Evolutionary conservation across 1,284 basidiomycete genomes (phyloP), one percentile per base, ranked within the genome.

Genomic region (Neolentinus lepideus): DNA sequence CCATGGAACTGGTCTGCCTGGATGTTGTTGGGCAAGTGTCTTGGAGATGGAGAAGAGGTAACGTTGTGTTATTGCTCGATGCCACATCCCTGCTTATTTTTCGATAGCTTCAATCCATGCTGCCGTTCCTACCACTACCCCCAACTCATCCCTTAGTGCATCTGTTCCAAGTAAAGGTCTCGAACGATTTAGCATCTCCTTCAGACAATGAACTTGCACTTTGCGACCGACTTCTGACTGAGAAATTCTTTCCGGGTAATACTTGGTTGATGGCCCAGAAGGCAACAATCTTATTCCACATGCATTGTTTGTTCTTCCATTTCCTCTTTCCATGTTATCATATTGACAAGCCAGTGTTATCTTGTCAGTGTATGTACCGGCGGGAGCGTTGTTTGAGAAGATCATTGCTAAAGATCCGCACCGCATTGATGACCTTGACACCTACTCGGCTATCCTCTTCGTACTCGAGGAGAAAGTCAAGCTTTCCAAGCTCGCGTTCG

Each of bases 1-100:
- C 88, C 92, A 8, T 99, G 94, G 87, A 98, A 98, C 67, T 99
- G 97, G 96, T 92, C 91, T 25, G 80, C 88, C 2, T 99, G 97
- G 96, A 75, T 81, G 21, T 79, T 94, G 54, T 76, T 98, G 21
- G 84, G 85, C 1, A 83, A 83, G 53, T 88, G 92, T 63, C 80
- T 97, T 26, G 84, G 88, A 33, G 93, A 94, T 58, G 84, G 84
- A n/a, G 92, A 94, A 71, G 92, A 95, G 83, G 94, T 95, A 60
- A 43, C 60, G 56, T 19, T 35, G 27, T n/a, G 24, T 50, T 31
- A 27, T 19, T 47, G 25, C 22, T 50, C 53, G 63, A 54, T 33
- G n/a, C n/a, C n/a, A 47, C 46, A 36, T 57, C 54, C 36, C 51
- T 24, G 54, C 54, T 58, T 26, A 56, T 62, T 58, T 56, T 59